These are phyloP conservation scores for Effrenium voratum DNA, from an alignment of 73 alveolate genomes.

Conservation along the genomic window DNA sequence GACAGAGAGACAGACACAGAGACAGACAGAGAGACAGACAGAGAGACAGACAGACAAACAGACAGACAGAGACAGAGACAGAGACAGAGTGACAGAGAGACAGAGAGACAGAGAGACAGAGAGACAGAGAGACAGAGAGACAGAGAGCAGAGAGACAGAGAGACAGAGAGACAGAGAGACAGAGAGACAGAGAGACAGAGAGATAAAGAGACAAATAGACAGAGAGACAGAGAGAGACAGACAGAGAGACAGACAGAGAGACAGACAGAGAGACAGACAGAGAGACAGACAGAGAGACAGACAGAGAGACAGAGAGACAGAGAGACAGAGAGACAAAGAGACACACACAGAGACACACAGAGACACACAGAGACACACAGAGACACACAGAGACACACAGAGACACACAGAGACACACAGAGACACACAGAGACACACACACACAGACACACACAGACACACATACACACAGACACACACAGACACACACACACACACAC, in stretches of 20 bases:
- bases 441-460: constrained; percentile 3
- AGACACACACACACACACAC: background rate
- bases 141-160: constrained; percentile 49
- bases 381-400: background rate
- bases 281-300: background rate
- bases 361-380: background rate
- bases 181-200: constrained; percentile 27
- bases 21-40: background rate
- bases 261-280: constrained; percentile 26
- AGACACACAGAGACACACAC: constrained; percentile 10
- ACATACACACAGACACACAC: constrained; percentile 13
- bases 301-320: background rate
- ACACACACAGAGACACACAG: background rate
- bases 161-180: constrained; percentile 27
- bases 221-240: constrained; percentile 14
- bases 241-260: constrained; percentile 17
- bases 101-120: constrained; percentile 45
- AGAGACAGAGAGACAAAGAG: background rate
- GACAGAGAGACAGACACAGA: background rate
- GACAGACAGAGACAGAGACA: constrained; percentile 10
- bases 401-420: constrained; percentile 13
- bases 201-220: constrained; percentile 8
- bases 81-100: constrained; percentile 30
- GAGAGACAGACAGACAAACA: constrained; percentile 30
- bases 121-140: constrained; percentile 36